Conservation (phyloP, 371 early-diverging fungal species). For the Mucor circinelloides region DNA sequence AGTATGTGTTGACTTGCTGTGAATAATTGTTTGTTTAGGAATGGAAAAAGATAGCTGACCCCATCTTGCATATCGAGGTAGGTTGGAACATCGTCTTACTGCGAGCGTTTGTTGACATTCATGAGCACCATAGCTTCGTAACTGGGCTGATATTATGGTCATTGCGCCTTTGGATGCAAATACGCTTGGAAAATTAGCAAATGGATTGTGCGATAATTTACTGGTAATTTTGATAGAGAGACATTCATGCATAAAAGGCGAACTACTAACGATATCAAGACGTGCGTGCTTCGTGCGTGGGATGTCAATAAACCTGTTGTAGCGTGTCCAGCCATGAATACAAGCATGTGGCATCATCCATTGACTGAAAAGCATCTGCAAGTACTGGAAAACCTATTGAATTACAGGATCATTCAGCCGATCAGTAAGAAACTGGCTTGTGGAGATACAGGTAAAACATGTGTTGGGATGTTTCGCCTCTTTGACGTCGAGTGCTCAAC, state of each 20-base stretch:
- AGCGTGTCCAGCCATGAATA: slow-evolving; percentile 97
- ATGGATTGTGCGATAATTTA: slow-evolving; percentile 94
- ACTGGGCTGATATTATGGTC: slow-evolving; percentile 93
- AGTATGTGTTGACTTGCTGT: too few relatives aligned
- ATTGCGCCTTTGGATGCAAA: slow-evolving; percentile 95
- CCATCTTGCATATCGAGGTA: slow-evolving; percentile 94
- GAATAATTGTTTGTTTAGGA: slow-evolving; percentile 32
- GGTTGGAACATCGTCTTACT: not conserved
- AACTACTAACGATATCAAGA: slow-evolving; percentile 48
- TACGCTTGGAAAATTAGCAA: slow-evolving; percentile 89
- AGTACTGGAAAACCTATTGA: slow-evolving; percentile 51
- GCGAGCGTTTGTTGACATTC: too few relatives aligned
- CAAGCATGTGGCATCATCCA: slow-evolving; percentile 96
- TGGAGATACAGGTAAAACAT: slow-evolving; percentile 78
- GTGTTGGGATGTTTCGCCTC: not conserved
- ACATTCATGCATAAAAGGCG: not conserved
- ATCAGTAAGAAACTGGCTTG: slow-evolving; percentile 90
- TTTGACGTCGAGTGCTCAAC: not conserved
- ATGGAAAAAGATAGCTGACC: slow-evolving; percentile 86
- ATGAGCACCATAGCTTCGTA: slow-evolving; percentile 65
- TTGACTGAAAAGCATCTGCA: slow-evolving; percentile 78
- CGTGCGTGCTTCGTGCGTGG: slow-evolving; percentile 94
- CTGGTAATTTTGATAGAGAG: slow-evolving; percentile 56
- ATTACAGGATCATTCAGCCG: slow-evolving; percentile 73
- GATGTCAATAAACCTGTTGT: slow-evolving; percentile 70